Evolutionary conservation across 352 stramenopile genomes (phyloP), one percentile per base, ranked within the genome.

Genomic region (Globisporangium lucens): DNA sequence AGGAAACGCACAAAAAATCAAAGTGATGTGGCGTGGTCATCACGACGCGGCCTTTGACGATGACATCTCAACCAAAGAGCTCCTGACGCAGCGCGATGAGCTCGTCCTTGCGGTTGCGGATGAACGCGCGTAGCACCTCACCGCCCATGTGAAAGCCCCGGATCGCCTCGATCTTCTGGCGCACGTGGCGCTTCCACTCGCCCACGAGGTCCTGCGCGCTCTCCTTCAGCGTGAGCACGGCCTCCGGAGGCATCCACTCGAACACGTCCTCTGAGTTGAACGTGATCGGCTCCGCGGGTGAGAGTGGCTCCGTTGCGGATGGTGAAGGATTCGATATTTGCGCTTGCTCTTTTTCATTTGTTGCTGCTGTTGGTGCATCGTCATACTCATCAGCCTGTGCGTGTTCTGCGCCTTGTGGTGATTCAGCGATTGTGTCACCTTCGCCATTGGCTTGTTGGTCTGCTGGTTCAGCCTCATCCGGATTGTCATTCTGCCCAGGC

Each of bases 141-240:
- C 84, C 81, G 20, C 84, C 84, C 27, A 92, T 38, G 43, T 83
- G 66, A 63, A 89, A 90, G 67, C 80, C 84, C 57, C 75, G 80
- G 30, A 90, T 83, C 35, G 65, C 67, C 17, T 74, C 65, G 35
- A 90, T 66, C 30, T 73, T 75, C 61, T 89, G 79, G 15, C 70
- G 71, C 60, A 92, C 80, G 3, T 62, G 65, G 12, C 53, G 65
- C 27, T 67, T 74, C 84, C 84, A 92, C 64, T 82, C 65, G 49
- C 33, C 69, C 35, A 51, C 38, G 29, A 75, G 63, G 13, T 56
- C 49, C 12, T 70, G 68, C 9, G 67, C 55, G 10, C 46, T 53
- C 4, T 56, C 20, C 47, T 74, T 74, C 2, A 57, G 17, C 2
- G 59, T 38, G 13, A 83, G 71, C 22, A 81, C 43, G 0, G 72